Conservation (phyloP, 306 rosid genomes). For the Malus sieversii region DNA sequence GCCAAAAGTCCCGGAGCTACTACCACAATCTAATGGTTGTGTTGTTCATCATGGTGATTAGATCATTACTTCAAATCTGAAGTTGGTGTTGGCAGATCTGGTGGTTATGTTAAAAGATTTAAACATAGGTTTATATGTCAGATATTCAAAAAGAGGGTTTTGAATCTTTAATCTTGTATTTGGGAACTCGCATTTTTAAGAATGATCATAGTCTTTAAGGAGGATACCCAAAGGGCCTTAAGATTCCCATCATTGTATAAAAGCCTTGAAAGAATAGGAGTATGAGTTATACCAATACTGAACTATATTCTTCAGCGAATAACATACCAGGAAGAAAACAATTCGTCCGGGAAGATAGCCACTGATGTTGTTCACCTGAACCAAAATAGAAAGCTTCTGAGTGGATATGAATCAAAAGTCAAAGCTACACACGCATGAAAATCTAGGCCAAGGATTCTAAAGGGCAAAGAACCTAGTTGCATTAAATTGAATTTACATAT, state of each 20-base stretch:
- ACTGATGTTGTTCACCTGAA: conserved; percentile 94
- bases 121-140: too few relatives aligned
- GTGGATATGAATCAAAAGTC: conserved; percentile 12
- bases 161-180: too few relatives aligned
- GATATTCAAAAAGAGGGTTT: too few relatives aligned
- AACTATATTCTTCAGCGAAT: conserved; percentile 13
- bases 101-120: too few relatives aligned
- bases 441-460: conserved; percentile 8
- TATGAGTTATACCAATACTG: background rate
- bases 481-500: background rate
- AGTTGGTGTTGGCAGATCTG: too few relatives aligned
- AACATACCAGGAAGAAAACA: conserved; percentile 91
- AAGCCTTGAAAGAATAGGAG: background rate
- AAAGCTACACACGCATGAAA: background rate
- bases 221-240: background rate
- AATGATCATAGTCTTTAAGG: too few relatives aligned
- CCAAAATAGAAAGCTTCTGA: conserved; percentile 14
- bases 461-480: background rate
- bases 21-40: too few relatives aligned
- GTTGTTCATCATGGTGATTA: too few relatives aligned
- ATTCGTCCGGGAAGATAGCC: conserved; percentile 99
- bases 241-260: background rate
- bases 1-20: too few relatives aligned
- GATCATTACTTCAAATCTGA: too few relatives aligned
- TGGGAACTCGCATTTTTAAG: too few relatives aligned